Percentiles rank a stretch among this genome's conserved stretches.
phyloP scores from a whole-genome alignment of 768 basidiomycete genomes.

The Porphyrellus cyaneotinctus region DNA sequence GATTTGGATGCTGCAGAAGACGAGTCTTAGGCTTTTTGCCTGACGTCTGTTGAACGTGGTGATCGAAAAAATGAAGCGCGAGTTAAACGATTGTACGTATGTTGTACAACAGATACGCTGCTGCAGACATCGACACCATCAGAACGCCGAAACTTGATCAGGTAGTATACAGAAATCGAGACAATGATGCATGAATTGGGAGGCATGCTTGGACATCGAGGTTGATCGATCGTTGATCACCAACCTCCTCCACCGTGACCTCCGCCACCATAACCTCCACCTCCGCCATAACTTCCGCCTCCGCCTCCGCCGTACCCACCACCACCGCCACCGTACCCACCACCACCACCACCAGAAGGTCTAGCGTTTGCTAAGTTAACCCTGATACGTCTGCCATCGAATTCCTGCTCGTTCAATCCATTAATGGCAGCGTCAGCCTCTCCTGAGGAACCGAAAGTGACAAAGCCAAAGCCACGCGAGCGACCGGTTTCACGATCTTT shows the following conservation, averaged over 20 bases:
- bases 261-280: conserved; percentile 3
- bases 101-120: background rate
- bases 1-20: too few relatives aligned
- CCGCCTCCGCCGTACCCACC: conserved; percentile 1
- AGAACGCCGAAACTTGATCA: conserved; percentile 2
- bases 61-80: too few relatives aligned
- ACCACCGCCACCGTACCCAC: conserved; percentile 8
- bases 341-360: conserved; percentile 29
- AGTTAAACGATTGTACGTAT: too few relatives aligned
- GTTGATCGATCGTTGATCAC: conserved; percentile 8
- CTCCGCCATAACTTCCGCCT: background rate
- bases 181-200: conserved; percentile 1
- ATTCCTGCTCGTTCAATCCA: conserved; percentile 46
- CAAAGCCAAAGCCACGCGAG: conserved; percentile 57
- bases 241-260: conserved; percentile 10
- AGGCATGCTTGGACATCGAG: background rate
- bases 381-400: conserved; percentile 52
- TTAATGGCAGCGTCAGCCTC: conserved; percentile 46
- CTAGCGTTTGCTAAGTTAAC: conserved; percentile 41
- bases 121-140: conserved; percentile 10
- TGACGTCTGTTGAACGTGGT: too few relatives aligned
- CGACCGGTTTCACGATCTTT: conserved; percentile 55
- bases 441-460: conserved; percentile 31
- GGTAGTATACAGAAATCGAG: conserved; percentile 2
- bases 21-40: too few relatives aligned